These are phyloP conservation scores for Tulasnella sp. DNA, from an alignment of 768 basidiomycete species.

Conservation along the genomic window DNA sequence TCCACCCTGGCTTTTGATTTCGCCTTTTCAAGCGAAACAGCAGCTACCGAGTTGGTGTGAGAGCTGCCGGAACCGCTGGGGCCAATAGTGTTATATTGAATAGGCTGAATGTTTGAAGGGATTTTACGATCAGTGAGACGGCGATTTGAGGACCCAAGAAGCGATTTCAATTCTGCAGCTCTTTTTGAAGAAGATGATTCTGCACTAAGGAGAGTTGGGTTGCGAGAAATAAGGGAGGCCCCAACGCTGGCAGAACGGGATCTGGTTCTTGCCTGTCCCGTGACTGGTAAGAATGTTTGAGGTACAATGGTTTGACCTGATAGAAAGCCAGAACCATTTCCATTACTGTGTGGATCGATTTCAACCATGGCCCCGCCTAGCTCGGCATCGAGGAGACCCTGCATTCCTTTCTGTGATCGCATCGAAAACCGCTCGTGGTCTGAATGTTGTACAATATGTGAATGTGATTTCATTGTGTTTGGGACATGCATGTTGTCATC, in stretches of 20 bases:
- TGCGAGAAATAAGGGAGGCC: constrained; percentile 29
- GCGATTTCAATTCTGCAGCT: constrained; percentile 43
- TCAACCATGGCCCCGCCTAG: constrained; percentile 37
- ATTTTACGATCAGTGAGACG: constrained; percentile 27
- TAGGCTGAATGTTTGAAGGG: constrained; percentile 11
- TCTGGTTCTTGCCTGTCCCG: constrained; percentile 23
- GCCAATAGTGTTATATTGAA: not conserved
- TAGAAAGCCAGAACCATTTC: constrained; percentile 31
- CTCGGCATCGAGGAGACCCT: constrained; percentile 37
- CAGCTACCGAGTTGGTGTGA: constrained; percentile 20
- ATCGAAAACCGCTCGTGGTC: constrained; percentile 15
- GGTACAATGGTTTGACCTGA: constrained; percentile 31
- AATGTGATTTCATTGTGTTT: not conserved
- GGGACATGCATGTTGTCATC: not conserved
- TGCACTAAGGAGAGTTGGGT: constrained; percentile 42
- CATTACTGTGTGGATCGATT: constrained; percentile 28
- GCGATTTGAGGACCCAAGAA: constrained; percentile 49
- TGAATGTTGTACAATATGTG: not conserved
- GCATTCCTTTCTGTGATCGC: constrained; percentile 29
- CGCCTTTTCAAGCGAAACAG: constrained; percentile 53
- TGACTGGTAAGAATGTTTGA: constrained; percentile 18
- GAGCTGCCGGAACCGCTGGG: constrained; percentile 5
- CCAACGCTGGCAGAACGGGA: not conserved
- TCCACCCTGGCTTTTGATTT: constrained; percentile 63
- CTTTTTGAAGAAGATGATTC: constrained; percentile 38